These are phyloP conservation scores for Fusarium oxysporum DNA, from an alignment of 2,329 filamentous ascomycete genomes.

Conservation along the genomic window DNA sequence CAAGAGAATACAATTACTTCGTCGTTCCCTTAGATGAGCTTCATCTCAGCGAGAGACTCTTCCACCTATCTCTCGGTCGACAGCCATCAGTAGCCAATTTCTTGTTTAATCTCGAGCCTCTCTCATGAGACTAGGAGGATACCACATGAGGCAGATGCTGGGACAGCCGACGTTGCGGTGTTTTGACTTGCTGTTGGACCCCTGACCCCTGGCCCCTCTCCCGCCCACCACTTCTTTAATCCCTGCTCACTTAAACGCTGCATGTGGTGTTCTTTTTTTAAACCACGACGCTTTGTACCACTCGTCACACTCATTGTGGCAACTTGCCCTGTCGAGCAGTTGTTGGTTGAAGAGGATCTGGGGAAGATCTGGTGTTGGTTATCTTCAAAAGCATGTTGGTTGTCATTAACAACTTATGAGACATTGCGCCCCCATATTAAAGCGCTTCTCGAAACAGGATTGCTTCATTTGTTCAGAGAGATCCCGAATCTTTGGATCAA, in stretches of 20 bases:
- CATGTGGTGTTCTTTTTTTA: conserved; percentile 35
- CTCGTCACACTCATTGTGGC: conserved; percentile 13
- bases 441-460: conserved; percentile 35
- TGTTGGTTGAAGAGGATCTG: conserved; percentile 14
- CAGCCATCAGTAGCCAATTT: not conserved
- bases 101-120: not conserved
- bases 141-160: conserved; percentile 36
- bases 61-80: not conserved
- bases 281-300: conserved; percentile 10
- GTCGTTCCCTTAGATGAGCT: conserved; percentile 16
- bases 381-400: conserved; percentile 19
- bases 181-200: conserved; percentile 22
- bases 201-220: conserved; percentile 28
- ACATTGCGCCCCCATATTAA: conserved; percentile 18
- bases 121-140: conserved; percentile 29
- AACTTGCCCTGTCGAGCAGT: conserved; percentile 7
- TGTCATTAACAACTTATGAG: conserved; percentile 11
- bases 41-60: not conserved
- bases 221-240: conserved; percentile 21
- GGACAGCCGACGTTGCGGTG: conserved; percentile 35
- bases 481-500: conserved; percentile 6
- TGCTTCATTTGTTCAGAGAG: conserved; percentile 9
- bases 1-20: not conserved
- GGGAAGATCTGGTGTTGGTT: conserved; percentile 33
- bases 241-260: conserved; percentile 22